Evolutionary conservation across 495 filamentous ascomycete species (phyloP), one percentile per base, ranked within the genome.

Genomic region (Lepraria neglecta): DNA sequence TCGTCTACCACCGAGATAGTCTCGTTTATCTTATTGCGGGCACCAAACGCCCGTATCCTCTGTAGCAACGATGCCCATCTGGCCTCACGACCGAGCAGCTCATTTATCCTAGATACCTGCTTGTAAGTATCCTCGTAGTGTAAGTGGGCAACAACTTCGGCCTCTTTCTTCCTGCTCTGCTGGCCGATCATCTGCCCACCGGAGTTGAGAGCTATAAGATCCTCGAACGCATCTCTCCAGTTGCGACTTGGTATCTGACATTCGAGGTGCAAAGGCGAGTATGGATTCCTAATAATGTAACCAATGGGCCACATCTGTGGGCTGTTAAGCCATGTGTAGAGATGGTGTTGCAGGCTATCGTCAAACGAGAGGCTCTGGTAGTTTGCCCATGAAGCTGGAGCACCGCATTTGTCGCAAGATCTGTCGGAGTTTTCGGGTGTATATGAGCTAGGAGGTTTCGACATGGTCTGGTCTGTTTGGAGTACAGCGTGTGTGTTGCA

Each of bases 221-320:
- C 63, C 47, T 65, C 59, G 28, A 65, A 65, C 4, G 54, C 52
- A 28, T 60, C 58, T 50, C 63, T 30, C 63, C 63, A 65, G n/a
- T 58, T 61, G 10, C 31, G 14, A 19, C 14, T 11, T 1, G 63
- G 58, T 14, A 50, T 42, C 9, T 65, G 51, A 1, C 0, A 7
- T 24, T 65, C 63, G 1, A 62, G 19, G 17, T 38, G 59, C 15
- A 65, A 47, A 7, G 63, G 63, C 15, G 63, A 65, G 40, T 53
- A 65, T 19, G 59, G 17, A 12, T 53, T 62, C 24, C 15, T 17
- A 0, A 65, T 4, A 6, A 65, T 58, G 28, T 65, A 62, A 1
- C 63, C 63, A 43, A 65, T 6, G 5, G 63, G 63, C 52, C 63
- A 61, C 63, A 65, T 65, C 0, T 44, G 59, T 17, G 59, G 52